Evolutionary conservation across 2,329 filamentous ascomycete genomes (phyloP), one percentile per base, ranked within the genome.

Genomic region (Canariomyces notabilis): DNA sequence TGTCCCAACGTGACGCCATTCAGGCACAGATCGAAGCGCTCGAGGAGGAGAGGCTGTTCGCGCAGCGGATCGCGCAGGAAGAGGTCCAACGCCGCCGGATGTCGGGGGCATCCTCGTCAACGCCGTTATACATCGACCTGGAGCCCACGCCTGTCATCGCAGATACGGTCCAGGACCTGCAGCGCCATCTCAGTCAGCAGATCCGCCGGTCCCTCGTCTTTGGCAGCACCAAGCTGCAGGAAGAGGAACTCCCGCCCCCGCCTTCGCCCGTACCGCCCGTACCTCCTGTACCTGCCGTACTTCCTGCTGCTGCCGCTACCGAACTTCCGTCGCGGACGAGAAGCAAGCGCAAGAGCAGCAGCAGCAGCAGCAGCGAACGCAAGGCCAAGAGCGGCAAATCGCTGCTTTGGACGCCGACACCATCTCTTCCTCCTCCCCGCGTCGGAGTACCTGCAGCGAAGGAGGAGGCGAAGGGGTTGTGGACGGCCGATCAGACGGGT

Each of bases 21-120:
- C 53, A 61, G 36, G 61, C 62, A 8, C 61, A 60, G 41, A 61
- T 64, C 42, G 58, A 61, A 43, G 62, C 59, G 2, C 56, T 64
- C 1, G 63, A 65, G 55, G 58, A 61, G 41, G 62, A 65, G 51
- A 54, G 58, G 16, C 32, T 55, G 14, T 62, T 59, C 34, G 60
- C 55, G 5, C 55, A 60, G 47, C 51, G 55, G 26, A 50, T 50
- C 18, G 57, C 55, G 8, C 35, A 50, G 46, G 48, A 50, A 9
- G 53, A 54, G 19, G 53, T 12, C 9, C 9, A 54, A 35, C 46
- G 47, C 5, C 50, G 55, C 6, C 53, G 53, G 6, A 47, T 44
- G 20, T 54, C 37, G 26, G n/a, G n/a, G n/a, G n/a, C n/a, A n/a
- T n/a, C n/a, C n/a, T n/a, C n/a, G n/a, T n/a, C n/a, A n/a, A n/a